Evolutionary conservation across 352 stramenopile species (phyloP).

Genomic region (Phytopythium oedochilum): DNA sequence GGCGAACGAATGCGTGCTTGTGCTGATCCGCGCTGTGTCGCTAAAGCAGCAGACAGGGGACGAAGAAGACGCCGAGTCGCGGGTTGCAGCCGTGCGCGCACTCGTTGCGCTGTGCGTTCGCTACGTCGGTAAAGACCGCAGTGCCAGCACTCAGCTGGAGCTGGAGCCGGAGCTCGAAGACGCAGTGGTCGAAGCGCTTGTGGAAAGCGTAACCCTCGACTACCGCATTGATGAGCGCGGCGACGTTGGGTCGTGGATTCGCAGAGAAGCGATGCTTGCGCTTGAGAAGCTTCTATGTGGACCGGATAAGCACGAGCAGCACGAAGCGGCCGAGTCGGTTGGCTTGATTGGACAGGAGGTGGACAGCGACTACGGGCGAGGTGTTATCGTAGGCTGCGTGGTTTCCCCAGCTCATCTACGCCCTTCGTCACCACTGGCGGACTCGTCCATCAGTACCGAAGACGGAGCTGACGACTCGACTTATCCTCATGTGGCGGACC

Average conservation of each 20-base stretch:
- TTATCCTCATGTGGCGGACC: constrained; percentile 7
- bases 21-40: constrained; percentile 38
- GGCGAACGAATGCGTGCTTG: constrained; percentile 20
- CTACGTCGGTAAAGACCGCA: constrained; percentile 3
- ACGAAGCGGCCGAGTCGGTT: constrained; percentile 26
- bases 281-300: constrained; percentile 78
- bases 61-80: constrained; percentile 92
- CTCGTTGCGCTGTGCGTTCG: constrained; percentile 84
- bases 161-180: constrained; percentile 33
- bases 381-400: constrained; percentile 35
- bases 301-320: constrained; percentile 17
- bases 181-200: constrained; percentile 76
- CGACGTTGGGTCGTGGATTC: constrained; percentile 97
- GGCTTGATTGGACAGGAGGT: constrained; percentile 27
- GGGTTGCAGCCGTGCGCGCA: constrained; percentile 91
- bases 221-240: constrained; percentile 97
- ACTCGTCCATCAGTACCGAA: constrained; percentile 15
- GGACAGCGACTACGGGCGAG: constrained; percentile 34
- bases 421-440: background rate
- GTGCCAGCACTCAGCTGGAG: constrained; percentile 30
- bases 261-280: constrained; percentile 92
- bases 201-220: constrained; percentile 88
- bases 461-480: constrained; percentile 18
- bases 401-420: constrained; percentile 6
- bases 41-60: constrained; percentile 49